Base-by-base conservation (phyloP, 768 basidiomycete species). In the Psilocybe cyanescens region DNA sequence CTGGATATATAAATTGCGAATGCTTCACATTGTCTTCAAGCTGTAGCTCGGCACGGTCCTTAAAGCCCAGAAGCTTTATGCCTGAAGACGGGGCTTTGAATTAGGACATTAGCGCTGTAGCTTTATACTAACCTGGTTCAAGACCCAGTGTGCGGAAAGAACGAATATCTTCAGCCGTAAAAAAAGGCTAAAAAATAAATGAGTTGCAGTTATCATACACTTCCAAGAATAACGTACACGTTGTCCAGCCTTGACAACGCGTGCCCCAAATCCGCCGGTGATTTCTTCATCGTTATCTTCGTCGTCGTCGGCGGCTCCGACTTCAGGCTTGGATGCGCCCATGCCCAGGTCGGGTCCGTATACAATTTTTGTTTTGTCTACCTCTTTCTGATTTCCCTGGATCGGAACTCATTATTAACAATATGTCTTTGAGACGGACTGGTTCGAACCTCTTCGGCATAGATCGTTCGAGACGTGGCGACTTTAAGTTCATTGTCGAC, bases 1-100 rank as follows among this genome's bases (percentile, higher is more conserved):
- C 89, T 0, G 97, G 97, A 72, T 94, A 93, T 58, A 99, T 85
- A 72, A 99, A 99, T 49, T 86, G 75, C 0, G 95, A 89, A 74
- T 98, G 95, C 69, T 94, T 97, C 69, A 97, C 75, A 66, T 96
- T 97, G 70, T 98, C 94, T 71, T 95, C 91, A 65, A 96, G 91
- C 1, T 76, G 75, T 1, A 99, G 81, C 64, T 90, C 82, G 4
- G 74, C 74, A 11, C 81, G 82, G 56, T 89, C 81, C 71, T 95
- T 95, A 80, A 98, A 99, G 4, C 97, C 97, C 29, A 99, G 86
- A 4, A 99, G 86, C 72, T 90, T 95, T 70, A 99, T 85, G 9
- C 89, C 94, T 93, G 31, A 58, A 60, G 53, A 14, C 53, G 24
- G 24, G 24, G 14, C 3, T 54, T 50, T 4, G n/a, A 17, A n/a